Conservation (phyloP, 305 asterid species). For the Lippia alba region DNA sequence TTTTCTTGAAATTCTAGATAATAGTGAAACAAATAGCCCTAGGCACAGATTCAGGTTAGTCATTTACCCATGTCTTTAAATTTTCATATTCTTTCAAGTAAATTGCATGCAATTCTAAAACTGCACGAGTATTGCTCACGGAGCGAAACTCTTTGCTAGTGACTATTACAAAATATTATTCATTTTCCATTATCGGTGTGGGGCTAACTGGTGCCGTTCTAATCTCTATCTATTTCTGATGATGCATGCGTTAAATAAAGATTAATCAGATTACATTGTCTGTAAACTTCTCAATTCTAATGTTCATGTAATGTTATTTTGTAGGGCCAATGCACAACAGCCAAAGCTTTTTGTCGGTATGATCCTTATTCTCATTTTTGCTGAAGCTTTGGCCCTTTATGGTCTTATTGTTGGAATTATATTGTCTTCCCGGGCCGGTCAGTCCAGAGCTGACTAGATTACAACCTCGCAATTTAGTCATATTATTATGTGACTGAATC, state of each 20-base stretch:
- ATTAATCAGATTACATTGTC: neutral
- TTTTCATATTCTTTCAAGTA: neutral
- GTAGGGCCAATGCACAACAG: slow-evolving; percentile 63
- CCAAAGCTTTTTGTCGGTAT: slow-evolving; percentile 61
- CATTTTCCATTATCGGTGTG: neutral
- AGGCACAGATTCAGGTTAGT: no score
- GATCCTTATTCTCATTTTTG: slow-evolving; percentile 64
- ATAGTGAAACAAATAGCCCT: no score
- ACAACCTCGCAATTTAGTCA: slow-evolving; percentile 8
- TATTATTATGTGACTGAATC: slow-evolving; percentile 4
- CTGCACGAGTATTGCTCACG: slow-evolving; percentile 1
- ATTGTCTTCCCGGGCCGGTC: slow-evolving; percentile 64
- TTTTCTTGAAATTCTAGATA: neutral
- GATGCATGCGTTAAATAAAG: neutral
- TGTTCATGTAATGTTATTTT: slow-evolving; percentile 15
- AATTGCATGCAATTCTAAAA: neutral
- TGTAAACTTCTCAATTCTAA: neutral
- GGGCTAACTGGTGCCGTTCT: slow-evolving; percentile 1
- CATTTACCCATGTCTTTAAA: neutral
- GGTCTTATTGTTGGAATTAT: slow-evolving; percentile 60
- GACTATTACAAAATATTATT: neutral
- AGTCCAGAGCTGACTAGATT: slow-evolving; percentile 55
- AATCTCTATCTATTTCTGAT: neutral
- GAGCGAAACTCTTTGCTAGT: neutral
- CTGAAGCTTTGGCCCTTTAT: slow-evolving; percentile 64